phyloP scores from a whole-genome alignment of 2,329 filamentous ascomycete genomes.

The Colletotrichum tanaceti region DNA sequence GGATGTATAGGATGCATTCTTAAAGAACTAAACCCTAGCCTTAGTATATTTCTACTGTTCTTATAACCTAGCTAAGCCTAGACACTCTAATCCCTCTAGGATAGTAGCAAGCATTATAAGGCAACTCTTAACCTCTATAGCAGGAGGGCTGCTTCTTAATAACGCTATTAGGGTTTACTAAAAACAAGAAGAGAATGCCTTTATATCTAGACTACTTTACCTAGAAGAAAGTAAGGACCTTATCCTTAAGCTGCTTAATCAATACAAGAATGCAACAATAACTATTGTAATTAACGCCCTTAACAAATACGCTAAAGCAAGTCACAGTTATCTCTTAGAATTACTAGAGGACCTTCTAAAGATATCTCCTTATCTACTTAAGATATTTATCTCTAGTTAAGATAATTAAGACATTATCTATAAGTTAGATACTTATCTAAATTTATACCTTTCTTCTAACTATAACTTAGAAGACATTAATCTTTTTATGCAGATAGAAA shows the following conservation, averaged over 20 bases:
- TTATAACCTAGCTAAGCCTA: conserved; percentile 27
- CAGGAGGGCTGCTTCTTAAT: background rate
- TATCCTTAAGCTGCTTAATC: conserved; percentile 17
- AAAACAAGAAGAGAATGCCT: background rate
- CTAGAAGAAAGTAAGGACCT: conserved; percentile 9
- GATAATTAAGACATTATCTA: conserved; percentile 34
- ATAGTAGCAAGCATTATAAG: conserved; percentile 29
- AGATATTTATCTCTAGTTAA: conserved; percentile 35
- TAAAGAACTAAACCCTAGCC: background rate
- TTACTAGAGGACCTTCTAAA: conserved; percentile 21
- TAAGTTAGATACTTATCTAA: conserved; percentile 11
- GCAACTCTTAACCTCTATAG: conserved; percentile 13
- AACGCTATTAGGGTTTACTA: background rate
- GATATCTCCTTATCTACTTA: conserved; percentile 21
- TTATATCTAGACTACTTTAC: conserved; percentile 1
- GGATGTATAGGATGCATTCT: conserved; percentile 1
- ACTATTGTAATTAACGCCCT: conserved; percentile 32
- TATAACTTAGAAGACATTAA: conserved; percentile 3
- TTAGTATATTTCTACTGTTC: conserved; percentile 38
- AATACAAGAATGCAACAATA: conserved; percentile 2
- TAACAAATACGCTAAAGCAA: conserved; percentile 21
- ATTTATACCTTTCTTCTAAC: conserved; percentile 18
- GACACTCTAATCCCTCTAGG: conserved; percentile 22
- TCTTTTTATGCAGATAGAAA: background rate
- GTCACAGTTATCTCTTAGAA: conserved; percentile 10